phyloP scores from a whole-genome alignment of 805 yeast genomes.

The Candida stauntonica region DNA sequence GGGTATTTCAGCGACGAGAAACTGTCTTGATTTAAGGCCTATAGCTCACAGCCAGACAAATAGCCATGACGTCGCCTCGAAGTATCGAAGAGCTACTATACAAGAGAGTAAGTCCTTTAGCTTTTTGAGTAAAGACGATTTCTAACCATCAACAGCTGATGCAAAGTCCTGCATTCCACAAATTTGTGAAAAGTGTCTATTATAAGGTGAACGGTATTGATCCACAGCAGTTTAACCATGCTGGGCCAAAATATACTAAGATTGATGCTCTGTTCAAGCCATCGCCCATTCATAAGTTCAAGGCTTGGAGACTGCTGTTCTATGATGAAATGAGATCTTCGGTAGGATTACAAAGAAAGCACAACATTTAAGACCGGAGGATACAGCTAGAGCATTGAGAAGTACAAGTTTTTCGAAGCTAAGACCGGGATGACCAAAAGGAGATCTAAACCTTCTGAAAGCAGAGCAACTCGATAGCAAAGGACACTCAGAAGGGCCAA shows the following conservation, averaged over 20 bases:
- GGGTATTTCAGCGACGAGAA: no score
- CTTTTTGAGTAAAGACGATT: background rate
- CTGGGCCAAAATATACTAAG: slow-evolving; percentile 31
- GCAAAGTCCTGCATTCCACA: slow-evolving; percentile 54
- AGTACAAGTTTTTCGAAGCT: no score
- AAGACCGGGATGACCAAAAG: no score
- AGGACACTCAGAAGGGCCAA: no score
- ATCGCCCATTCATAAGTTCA: slow-evolving; percentile 48
- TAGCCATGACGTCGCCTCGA: slow-evolving; percentile 26
- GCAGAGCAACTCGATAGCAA: no score
- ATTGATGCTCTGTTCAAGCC: slow-evolving; percentile 35
- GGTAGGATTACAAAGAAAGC: slow-evolving; percentile 40
- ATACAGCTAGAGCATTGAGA: no score
- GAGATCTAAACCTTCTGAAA: no score
- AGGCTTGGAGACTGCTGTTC: slow-evolving; percentile 58
- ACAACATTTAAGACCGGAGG: slow-evolving; percentile 13
- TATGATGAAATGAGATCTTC: slow-evolving; percentile 54
- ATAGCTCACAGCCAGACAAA: background rate
- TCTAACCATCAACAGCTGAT: no score
- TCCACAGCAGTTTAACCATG: slow-evolving; percentile 31
- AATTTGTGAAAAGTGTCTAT: slow-evolving; percentile 58
- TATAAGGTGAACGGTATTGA: slow-evolving; percentile 54
- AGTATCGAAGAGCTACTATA: slow-evolving; percentile 46
- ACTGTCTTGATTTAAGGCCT: no score
- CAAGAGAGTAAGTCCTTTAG: slow-evolving; percentile 11